A percentile compares a stretch with the other conserved stretches of the same genome.
Evolutionary conservation across 2,329 filamentous ascomycete genomes (phyloP).

Genomic region (Colletotrichum chlorophyti): DNA sequence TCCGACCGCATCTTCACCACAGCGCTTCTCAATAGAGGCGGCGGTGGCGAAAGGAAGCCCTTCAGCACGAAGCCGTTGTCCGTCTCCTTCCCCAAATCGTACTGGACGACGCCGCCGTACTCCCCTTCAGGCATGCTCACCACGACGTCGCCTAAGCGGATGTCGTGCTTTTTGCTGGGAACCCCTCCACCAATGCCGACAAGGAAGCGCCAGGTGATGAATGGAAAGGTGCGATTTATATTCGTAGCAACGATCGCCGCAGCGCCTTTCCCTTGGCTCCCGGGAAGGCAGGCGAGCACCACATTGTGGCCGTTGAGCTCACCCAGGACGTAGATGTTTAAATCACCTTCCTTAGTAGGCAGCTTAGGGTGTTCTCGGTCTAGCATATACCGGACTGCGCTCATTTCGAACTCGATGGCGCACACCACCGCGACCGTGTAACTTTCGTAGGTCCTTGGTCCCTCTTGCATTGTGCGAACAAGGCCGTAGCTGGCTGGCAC

Average conservation of each 20-base stretch:
- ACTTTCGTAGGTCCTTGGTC: conserved; percentile 13
- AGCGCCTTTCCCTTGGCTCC: conserved; percentile 33
- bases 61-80: conserved; percentile 14
- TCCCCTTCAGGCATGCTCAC: conserved; percentile 16
- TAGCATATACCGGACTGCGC: conserved; percentile 36
- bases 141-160: conserved; percentile 31
- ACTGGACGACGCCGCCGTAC: conserved; percentile 29
- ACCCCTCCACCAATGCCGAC: conserved; percentile 36
- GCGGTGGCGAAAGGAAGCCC: conserved; percentile 30
- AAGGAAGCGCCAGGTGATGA: conserved; percentile 34
- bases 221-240: conserved; percentile 33
- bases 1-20: not conserved
- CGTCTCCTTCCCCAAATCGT: conserved; percentile 21
- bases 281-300: conserved; percentile 36
- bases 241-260: conserved; percentile 34
- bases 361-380: conserved; percentile 34
- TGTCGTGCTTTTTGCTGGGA: conserved; percentile 23
- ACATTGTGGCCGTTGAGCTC: conserved; percentile 34
- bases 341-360: conserved; percentile 28
- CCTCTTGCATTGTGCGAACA: not conserved
- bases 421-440: conserved; percentile 36
- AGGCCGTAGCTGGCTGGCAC: not conserved
- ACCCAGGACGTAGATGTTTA: conserved; percentile 36
- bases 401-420: conserved; percentile 35
- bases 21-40: conserved; percentile 5